Evolutionary conservation across 2,329 filamentous ascomycete genomes (phyloP).

Genomic region (Claviceps monticola): DNA sequence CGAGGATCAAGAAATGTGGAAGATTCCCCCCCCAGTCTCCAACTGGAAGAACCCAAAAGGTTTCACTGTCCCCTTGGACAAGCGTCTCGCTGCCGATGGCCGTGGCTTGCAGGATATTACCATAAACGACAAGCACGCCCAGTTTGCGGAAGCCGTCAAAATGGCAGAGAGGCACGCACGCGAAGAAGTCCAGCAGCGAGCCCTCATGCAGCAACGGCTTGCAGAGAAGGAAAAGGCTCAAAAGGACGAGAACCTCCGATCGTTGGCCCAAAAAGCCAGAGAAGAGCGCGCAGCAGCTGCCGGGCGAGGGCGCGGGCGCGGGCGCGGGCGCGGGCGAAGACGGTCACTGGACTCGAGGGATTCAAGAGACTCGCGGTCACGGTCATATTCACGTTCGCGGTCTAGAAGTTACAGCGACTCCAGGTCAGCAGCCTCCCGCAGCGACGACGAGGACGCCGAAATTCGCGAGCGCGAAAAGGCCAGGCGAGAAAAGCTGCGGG

Average conservation of each 20-base stretch:
- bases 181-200: conserved; percentile 86
- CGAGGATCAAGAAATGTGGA: conserved; percentile 95
- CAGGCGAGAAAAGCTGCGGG: conserved; percentile 62
- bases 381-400: conserved; percentile 23
- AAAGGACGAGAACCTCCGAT: conserved; percentile 83
- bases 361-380: conserved; percentile 25
- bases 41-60: conserved; percentile 99
- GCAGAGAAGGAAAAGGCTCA: conserved; percentile 92
- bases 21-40: conserved; percentile 71
- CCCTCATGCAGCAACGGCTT: conserved; percentile 87
- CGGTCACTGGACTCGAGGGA: conserved; percentile 23
- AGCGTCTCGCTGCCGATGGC: conserved; percentile 86
- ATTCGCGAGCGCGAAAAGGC: conserved; percentile 63
- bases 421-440: conserved; percentile 31
- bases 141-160: conserved; percentile 87
- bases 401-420: conserved; percentile 38
- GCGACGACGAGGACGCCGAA: conserved; percentile 60
- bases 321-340: conserved; percentile 26
- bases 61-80: conserved; percentile 91
- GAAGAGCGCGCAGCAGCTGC: conserved; percentile 53
- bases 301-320: conserved; percentile 25
- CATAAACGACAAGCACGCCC: conserved; percentile 97
- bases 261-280: conserved; percentile 79
- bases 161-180: conserved; percentile 89
- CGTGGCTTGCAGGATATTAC: conserved; percentile 82